phyloP scores from a whole-genome alignment of 257 asterid genomes.

The Marsdenia floribunda region DNA sequence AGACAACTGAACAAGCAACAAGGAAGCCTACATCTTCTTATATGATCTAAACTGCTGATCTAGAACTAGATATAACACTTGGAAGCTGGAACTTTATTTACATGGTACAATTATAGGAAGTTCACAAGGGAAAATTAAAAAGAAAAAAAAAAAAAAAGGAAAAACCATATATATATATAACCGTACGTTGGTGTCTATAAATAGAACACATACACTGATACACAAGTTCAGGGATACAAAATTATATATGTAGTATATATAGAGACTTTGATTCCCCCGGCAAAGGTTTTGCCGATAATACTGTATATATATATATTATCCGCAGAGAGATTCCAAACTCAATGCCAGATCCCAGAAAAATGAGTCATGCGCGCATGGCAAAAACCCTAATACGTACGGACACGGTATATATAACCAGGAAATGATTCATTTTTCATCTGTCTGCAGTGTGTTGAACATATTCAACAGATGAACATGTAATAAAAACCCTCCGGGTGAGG shows the following conservation, averaged over 20 bases:
- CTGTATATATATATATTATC: too few species aligned
- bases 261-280: neutral
- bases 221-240: neutral
- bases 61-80: neutral
- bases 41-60: too few species aligned
- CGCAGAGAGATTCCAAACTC: neutral
- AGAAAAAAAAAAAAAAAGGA: too few species aligned
- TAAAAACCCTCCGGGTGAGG: too few species aligned
- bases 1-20: too few species aligned
- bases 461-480: neutral
- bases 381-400: neutral
- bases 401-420: neutral
- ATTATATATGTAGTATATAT: neutral
- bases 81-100: neutral
- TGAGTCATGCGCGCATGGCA: neutral
- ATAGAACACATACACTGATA: neutral
- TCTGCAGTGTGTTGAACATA: neutral
- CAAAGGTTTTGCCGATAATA: neutral
- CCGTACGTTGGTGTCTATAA: neutral
- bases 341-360: neutral
- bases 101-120: conserved; percentile 1
- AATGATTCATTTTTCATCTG: neutral
- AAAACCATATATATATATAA: neutral
- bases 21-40: too few species aligned
- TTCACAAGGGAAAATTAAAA: too few species aligned